These are phyloP conservation scores for Metschnikowia bowlesiae DNA, from an alignment of 805 yeast species.

Conservation along the genomic window DNA sequence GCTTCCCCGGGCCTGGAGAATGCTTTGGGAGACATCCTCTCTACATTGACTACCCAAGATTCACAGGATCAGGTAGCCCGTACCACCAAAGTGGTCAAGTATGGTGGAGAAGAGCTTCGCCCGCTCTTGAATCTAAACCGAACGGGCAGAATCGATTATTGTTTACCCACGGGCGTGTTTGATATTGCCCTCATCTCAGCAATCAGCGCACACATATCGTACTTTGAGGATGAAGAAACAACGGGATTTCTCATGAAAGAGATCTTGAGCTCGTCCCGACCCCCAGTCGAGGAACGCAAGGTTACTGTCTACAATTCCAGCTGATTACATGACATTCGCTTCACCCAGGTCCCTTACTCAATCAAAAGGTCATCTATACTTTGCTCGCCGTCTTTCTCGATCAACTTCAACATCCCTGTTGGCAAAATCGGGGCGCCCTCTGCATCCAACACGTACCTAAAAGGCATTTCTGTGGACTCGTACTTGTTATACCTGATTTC, in stretches of 20 bases:
- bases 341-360: constrained; percentile 17
- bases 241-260: constrained; percentile 74
- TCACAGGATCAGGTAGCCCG: constrained; percentile 17
- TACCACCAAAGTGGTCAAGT: constrained; percentile 22
- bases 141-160: constrained; percentile 78
- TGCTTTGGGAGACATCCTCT: constrained; percentile 39
- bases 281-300: constrained; percentile 23
- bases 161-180: constrained; percentile 70
- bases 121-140: constrained; percentile 51
- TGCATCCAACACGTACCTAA: constrained; percentile 72
- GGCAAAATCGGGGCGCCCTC: constrained; percentile 79
- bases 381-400: constrained; percentile 81
- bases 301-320: constrained; percentile 23
- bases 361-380: constrained; percentile 65
- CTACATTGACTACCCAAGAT: constrained; percentile 19
- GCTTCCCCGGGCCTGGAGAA: constrained; percentile 23
- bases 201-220: constrained; percentile 81
- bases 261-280: constrained; percentile 27
- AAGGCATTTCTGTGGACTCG: constrained; percentile 98
- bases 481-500: constrained; percentile 82
- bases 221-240: constrained; percentile 81
- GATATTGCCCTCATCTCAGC: constrained; percentile 80
- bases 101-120: constrained; percentile 26
- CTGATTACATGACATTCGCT: not conserved
- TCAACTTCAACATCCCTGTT: constrained; percentile 82